Percentiles rank a stretch among this genome's conserved stretches.
phyloP scores from a whole-genome alignment of 2,329 filamentous ascomycete genomes.

The Diplocarpon mali region DNA sequence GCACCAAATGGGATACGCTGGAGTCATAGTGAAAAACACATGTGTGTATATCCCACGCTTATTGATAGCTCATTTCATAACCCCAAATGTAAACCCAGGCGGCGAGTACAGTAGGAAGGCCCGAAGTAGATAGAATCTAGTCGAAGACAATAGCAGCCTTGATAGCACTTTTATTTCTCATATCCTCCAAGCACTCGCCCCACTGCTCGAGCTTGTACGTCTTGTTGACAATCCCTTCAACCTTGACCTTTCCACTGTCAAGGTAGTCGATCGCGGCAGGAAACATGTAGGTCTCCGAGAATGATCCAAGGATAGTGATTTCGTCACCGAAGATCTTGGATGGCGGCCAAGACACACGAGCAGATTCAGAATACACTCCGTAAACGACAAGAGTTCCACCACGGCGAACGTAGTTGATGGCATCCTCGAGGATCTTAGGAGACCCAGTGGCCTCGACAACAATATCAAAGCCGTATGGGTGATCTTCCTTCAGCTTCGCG shows the following conservation, averaged over 20 bases:
- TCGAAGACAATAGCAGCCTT: conserved; percentile 66
- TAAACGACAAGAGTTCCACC: conserved; percentile 55
- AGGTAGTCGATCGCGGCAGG: conserved; percentile 46
- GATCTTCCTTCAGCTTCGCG: conserved; percentile 47
- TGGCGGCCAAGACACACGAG: conserved; percentile 57
- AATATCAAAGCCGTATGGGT: conserved; percentile 65
- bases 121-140: conserved; percentile 5
- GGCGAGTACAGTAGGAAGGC: too few species aligned
- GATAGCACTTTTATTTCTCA: conserved; percentile 62
- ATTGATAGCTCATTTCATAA: too few species aligned
- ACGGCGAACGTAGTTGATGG: conserved; percentile 60
- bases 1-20: too few species aligned
- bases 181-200: conserved; percentile 57
- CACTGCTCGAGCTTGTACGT: conserved; percentile 63
- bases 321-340: conserved; percentile 58
- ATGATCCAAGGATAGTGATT: conserved; percentile 63
- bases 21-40: too few species aligned
- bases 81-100: too few species aligned
- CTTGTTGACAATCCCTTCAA: conserved; percentile 62
- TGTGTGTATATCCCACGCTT: too few species aligned
- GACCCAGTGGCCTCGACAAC: conserved; percentile 62
- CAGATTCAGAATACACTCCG: conserved; percentile 52
- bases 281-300: conserved; percentile 66
- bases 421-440: conserved; percentile 55
- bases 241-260: conserved; percentile 48